Conservation (phyloP, 2,329 filamentous ascomycete genomes). For the Exserohilum rostratum region DNA sequence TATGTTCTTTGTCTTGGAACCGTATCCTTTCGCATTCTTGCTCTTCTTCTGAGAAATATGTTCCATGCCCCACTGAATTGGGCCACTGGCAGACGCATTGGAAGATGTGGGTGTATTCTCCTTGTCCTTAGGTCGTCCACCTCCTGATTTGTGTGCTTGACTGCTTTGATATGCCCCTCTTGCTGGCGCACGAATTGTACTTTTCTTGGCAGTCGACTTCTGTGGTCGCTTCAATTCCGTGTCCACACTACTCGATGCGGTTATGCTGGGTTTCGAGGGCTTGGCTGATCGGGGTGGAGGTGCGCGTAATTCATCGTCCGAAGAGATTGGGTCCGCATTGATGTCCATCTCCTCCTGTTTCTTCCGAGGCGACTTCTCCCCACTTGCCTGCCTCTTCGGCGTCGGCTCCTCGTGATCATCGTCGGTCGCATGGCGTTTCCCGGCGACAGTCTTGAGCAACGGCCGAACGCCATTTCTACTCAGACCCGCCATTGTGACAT, state of each 20-base stretch:
- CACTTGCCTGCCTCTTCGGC: slow-evolving; percentile 9
- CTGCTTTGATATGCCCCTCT: slow-evolving; percentile 15
- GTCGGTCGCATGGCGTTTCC: slow-evolving; percentile 44
- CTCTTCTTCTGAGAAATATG: slow-evolving; percentile 15
- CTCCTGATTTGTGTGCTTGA: slow-evolving; percentile 14
- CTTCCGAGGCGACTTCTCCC: background rate
- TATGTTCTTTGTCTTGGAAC: slow-evolving; percentile 17
- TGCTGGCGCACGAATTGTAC: slow-evolving; percentile 11
- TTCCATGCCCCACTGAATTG: slow-evolving; percentile 17
- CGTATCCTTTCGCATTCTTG: slow-evolving; percentile 3
- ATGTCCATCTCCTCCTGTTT: slow-evolving; percentile 15
- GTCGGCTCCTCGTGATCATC: slow-evolving; percentile 45
- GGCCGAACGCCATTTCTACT: slow-evolving; percentile 9
- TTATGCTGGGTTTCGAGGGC: slow-evolving; percentile 1
- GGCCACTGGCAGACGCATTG: background rate
- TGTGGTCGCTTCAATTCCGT: slow-evolving; percentile 14
- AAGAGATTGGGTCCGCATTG: slow-evolving; percentile 29
- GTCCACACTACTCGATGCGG: background rate
- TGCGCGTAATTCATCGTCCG: slow-evolving; percentile 25
- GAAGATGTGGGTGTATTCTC: slow-evolving; percentile 24
- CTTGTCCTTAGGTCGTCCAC: slow-evolving; percentile 17
- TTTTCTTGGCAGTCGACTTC: slow-evolving; percentile 2
- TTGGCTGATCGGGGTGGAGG: slow-evolving; percentile 10
- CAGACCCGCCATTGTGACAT: slow-evolving; percentile 20
- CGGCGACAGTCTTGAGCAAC: slow-evolving; percentile 41